Percentiles rank a stretch among this genome's conserved stretches.
Evolutionary conservation across 2,329 filamentous ascomycete species (phyloP).

Genomic region (Fusarium sp.): DNA sequence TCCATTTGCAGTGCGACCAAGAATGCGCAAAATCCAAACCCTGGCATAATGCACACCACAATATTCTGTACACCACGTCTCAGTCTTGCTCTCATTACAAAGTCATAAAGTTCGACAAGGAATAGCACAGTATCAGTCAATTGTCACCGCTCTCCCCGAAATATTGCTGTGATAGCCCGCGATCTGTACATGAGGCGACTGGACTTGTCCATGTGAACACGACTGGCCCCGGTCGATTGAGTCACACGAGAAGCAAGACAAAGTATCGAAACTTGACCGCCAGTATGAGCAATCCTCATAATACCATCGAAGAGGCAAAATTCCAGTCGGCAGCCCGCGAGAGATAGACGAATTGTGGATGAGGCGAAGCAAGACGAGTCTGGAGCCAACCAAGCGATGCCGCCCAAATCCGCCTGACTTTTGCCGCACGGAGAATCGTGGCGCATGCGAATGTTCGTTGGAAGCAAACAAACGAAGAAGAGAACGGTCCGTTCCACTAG

Average conservation of each 20-base stretch:
- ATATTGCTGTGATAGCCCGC: constrained; percentile 22
- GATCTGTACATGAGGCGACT: constrained; percentile 25
- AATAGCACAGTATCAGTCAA: constrained; percentile 24
- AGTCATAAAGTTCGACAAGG: constrained; percentile 30
- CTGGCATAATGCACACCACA: constrained; percentile 33
- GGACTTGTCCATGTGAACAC: constrained; percentile 42
- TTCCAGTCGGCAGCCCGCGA: constrained; percentile 24
- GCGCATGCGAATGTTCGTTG: constrained; percentile 19
- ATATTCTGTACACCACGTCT: constrained; percentile 23
- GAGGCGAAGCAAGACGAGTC: constrained; percentile 29
- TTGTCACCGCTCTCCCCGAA: constrained; percentile 26
- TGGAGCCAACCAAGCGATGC: constrained; percentile 40
- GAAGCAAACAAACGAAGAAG: constrained; percentile 21
- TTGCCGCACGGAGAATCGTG: constrained; percentile 20
- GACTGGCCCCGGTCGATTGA: constrained; percentile 28
- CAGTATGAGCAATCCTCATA: constrained; percentile 34
- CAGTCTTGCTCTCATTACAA: constrained; percentile 19
- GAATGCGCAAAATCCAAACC: constrained; percentile 44
- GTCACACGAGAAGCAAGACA: constrained; percentile 40
- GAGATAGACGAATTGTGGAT: constrained; percentile 25
- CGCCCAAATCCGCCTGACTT: constrained; percentile 37
- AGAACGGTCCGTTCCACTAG: constrained; percentile 49
- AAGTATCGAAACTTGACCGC: constrained; percentile 41
- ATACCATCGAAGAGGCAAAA: constrained; percentile 37
- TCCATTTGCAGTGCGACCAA: constrained; percentile 43